Evolutionary conservation across 345 rosid genomes (phyloP), one percentile per base, ranked within the genome.

Genomic region (Erysimum cheiranthoides): DNA sequence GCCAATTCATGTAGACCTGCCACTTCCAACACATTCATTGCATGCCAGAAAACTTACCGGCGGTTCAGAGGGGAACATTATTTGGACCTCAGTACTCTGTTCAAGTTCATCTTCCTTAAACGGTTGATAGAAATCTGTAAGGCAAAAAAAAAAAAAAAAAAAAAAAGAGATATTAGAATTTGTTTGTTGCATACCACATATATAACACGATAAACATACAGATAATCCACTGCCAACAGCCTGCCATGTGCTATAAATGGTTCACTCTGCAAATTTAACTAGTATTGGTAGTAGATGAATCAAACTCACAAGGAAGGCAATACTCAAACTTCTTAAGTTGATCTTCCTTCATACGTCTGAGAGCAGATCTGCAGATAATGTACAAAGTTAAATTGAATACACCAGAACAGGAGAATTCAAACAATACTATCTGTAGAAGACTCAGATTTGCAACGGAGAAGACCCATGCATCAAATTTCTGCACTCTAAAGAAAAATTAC

Each of bases 251-350:
- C 28, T 16, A 50, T 51, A 40, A 21, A 8, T 68, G 32, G 54
- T 40, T 42, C 49, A 17, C 10, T 42, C 57, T 5, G 42, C 54
- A 70, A 27, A 46, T 39, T 21, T 27, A 25, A 51, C 49, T 59
- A 42, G 40, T 51, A 58, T 16, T 25, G 28, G 51, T 27, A 10
- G 73, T n/a, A 60, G 54, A 71, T 50, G 53, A 27, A 78, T 39
- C n/a, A 73, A 76, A 90, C 98, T 93, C 77, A 95, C 99, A 93
- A 69, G 99, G 99, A 67, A 95, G 76, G 85, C 97, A 90, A 73
- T 95, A 95, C 78, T 93, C 98, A 28, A 83, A 95, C 84, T 89
- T 87, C 86, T 95, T 95, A 71, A 95, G 50, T 3, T 85, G 93
- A 7, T 93, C 99, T 80, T 87, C 81, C 86, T 96, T 96, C 88